A percentile compares a stretch with the other conserved stretches of the same genome.
These are phyloP conservation scores for Arthrobotrys sphaeroides DNA, from an alignment of 2,329 filamentous ascomycete species.

Conservation along the genomic window DNA sequence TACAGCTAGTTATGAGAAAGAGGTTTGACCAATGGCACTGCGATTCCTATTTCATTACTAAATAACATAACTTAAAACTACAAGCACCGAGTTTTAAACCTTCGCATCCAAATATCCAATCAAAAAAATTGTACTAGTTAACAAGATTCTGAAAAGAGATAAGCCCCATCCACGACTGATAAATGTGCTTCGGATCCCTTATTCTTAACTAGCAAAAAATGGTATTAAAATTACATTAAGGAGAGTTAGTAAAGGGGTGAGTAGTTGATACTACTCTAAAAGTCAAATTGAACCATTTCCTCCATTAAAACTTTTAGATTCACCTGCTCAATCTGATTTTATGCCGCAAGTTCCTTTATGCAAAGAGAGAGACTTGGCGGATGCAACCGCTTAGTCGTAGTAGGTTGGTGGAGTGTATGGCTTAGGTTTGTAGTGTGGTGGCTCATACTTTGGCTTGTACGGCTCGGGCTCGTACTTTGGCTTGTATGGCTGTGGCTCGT, in stretches of 20 bases:
- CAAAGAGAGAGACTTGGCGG: not conserved
- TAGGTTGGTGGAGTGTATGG: conserved; percentile 1
- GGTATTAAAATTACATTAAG: conserved; percentile 13
- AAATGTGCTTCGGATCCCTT: not conserved
- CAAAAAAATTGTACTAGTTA: too few species aligned
- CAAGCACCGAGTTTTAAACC: conserved; percentile 11
- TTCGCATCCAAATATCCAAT: conserved; percentile 7
- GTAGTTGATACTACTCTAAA: too few species aligned
- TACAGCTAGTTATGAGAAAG: not conserved
- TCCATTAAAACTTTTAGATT: too few species aligned
- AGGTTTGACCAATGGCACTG: not conserved
- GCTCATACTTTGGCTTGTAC: not conserved
- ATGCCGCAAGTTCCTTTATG: not conserved
- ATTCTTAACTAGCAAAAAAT: too few species aligned
- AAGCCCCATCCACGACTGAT: not conserved
- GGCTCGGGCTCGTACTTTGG: not conserved
- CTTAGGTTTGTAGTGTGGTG: conserved; percentile 8
- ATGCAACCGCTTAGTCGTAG: not conserved
- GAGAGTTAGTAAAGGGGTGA: not conserved
- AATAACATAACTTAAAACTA: conserved; percentile 2
- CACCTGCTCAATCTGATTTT: conserved; percentile 1
- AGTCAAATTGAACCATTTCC: too few species aligned
- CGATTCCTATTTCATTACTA: not conserved
- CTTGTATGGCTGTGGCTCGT: not conserved
- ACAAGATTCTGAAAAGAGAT: not conserved